Percentiles rank a stretch among this genome's conserved stretches.
Evolutionary conservation across 1,284 basidiomycete species (phyloP).

Genomic region (Caloboletus inedulis): DNA sequence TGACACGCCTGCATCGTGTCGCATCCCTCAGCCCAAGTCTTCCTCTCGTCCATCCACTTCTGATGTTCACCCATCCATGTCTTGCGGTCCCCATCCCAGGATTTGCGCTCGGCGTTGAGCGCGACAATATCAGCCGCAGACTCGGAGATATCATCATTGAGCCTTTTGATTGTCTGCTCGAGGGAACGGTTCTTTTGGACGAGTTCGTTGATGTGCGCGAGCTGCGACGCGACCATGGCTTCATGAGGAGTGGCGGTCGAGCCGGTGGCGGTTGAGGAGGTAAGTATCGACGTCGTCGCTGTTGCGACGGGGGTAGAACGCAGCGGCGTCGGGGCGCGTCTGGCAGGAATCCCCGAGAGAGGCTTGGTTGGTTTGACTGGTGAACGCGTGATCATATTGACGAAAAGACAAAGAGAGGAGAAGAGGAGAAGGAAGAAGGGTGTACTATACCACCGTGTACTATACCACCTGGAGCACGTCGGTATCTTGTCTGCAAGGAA

Average conservation of each 20-base stretch:
- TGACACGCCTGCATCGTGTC: constrained; percentile 60
- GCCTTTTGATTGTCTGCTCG: constrained; percentile 53
- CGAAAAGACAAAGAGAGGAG: not conserved
- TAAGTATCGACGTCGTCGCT: constrained; percentile 29
- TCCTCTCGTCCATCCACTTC: constrained; percentile 51
- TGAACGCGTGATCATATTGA: constrained; percentile 28
- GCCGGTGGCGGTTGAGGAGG: constrained; percentile 30
- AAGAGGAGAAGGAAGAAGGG: not conserved
- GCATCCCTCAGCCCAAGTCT: constrained; percentile 57
- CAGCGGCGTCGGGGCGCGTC: constrained; percentile 21
- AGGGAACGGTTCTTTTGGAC: constrained; percentile 60
- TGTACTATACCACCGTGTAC: not conserved
- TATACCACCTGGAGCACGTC: constrained; percentile 1
- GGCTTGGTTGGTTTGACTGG: constrained; percentile 24
- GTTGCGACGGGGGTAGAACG: constrained; percentile 18
- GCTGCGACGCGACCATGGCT: constrained; percentile 52
- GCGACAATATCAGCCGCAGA: constrained; percentile 17
- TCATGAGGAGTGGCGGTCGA: constrained; percentile 42
- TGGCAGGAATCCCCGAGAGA: constrained; percentile 12
- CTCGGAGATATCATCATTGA: constrained; percentile 46
- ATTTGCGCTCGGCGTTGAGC: constrained; percentile 21
- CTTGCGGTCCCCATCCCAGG: constrained; percentile 34
- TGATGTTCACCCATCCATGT: constrained; percentile 43
- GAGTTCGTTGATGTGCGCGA: constrained; percentile 63
- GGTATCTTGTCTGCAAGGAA: not conserved